Base-by-base conservation (phyloP, 2,329 filamentous ascomycete species). In the Botryotinia globosa region DNA sequence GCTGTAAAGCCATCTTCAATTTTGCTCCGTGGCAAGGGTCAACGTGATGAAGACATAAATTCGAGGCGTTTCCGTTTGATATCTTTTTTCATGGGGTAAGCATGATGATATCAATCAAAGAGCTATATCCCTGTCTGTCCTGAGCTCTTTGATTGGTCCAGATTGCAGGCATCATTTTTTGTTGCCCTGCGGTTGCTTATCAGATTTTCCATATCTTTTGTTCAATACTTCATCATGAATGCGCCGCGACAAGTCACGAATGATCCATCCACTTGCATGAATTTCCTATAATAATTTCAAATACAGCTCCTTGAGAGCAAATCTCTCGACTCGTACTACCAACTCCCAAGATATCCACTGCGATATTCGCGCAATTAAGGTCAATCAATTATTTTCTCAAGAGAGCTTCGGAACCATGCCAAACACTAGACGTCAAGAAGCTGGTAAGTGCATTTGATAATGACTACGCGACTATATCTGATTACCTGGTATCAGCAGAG, bases 41-140 rank as follows among this genome's bases (percentile, higher is more conserved):
- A n/a, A 54, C 42, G 39, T 42, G 65, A 14, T 51, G 44, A 66
- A 66, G 45, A 65, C 48, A 65, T 65, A 65, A 48, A 65, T 65
- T 65, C 42, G 29, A 65, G 45, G 32, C 18, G n/a, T 48, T 64
- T 32, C 25, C 32, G 14, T 44, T 63, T 18, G 14, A 45, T 29
- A 64, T 45, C n/a, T 25, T 48, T 48, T 56, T 64, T 34, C 42
- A 45, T 45, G n/a, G 62, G 62, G 62, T 32, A 32, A 48, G n/a
- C 62, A 48, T 45, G 10, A 45, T 32, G 39, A 45, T 67, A 67
- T 67, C 64, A 67, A 42, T 54, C 64, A 56, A 22, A 56, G 34
- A 67, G 64, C 64, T 67, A 29, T 42, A 67, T 56, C 64, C 64
- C 45, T 54, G 64, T 25, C 14, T 42, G 1, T 42, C 20, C 3